A percentile compares a stretch with the other conserved stretches of the same genome.
Evolutionary conservation across 1,284 basidiomycete species (phyloP).

Genomic region (Boletus subluridellus): DNA sequence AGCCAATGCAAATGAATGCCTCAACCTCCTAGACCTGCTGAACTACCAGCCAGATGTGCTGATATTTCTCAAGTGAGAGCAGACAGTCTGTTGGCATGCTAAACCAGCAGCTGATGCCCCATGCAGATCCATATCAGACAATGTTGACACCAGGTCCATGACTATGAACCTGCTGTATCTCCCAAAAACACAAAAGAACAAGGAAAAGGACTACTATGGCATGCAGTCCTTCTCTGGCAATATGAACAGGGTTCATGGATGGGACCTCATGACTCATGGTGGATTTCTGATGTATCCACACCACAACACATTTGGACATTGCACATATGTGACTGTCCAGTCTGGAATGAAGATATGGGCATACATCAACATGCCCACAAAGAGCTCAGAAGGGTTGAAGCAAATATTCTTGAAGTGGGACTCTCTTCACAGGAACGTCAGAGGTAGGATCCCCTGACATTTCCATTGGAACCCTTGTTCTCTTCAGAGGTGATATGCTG

Average conservation of each 20-base stretch:
- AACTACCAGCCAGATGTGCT: too few relatives aligned
- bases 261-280: neutral
- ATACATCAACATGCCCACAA: neutral
- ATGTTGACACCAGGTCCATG: neutral
- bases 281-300: neutral
- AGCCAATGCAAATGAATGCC: too few relatives aligned
- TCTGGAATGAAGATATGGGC: neutral
- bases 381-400: too few relatives aligned
- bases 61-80: too few relatives aligned
- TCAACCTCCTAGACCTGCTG: too few relatives aligned
- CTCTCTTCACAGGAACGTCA: neutral
- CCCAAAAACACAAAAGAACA: fast-evolving
- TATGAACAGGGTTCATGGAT: neutral
- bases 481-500: too few relatives aligned
- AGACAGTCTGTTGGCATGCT: fast-evolving
- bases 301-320: fast-evolving
- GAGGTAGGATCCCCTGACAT: too few relatives aligned
- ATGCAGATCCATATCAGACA: neutral
- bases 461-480: too few relatives aligned
- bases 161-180: neutral
- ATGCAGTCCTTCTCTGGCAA: neutral
- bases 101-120: too few relatives aligned
- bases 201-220: fast-evolving
- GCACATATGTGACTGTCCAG: neutral
- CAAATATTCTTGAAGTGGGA: too few relatives aligned